Conservation (phyloP, 495 filamentous ascomycete species). For the Neurospora sp. region DNA sequence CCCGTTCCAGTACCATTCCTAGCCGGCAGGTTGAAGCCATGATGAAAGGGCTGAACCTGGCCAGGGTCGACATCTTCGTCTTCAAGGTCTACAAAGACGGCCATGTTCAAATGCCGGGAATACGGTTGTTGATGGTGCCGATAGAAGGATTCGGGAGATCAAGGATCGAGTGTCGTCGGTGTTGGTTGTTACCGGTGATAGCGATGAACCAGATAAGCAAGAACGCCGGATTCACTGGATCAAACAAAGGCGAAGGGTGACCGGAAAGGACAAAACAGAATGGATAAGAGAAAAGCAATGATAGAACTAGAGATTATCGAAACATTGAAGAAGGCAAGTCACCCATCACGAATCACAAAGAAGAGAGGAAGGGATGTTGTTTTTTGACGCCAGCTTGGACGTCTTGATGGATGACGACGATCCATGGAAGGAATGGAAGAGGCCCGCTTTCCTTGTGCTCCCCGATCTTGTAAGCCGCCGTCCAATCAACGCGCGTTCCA, state of each 20-base stretch:
- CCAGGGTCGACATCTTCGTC: conserved; percentile 42
- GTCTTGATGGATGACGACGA: neutral
- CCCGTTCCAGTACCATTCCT: neutral
- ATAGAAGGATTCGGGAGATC: neutral
- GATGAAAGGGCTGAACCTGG: conserved; percentile 16
- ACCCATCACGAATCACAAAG: conserved; percentile 1
- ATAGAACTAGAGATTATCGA: conserved; percentile 1
- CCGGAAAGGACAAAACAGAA: neutral
- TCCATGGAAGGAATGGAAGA: neutral
- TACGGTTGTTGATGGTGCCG: neutral
- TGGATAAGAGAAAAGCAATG: neutral
- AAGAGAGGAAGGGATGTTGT: neutral
- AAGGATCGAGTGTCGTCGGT: neutral
- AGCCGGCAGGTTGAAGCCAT: neutral
- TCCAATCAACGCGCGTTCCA: neutral
- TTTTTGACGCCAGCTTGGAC: conserved; percentile 6
- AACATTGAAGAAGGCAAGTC: neutral
- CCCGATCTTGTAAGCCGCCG: neutral
- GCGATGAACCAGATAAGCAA: neutral
- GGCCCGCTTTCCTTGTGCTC: neutral
- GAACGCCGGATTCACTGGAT: neutral
- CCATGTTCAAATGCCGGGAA: conserved; percentile 33
- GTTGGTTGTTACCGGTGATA: neutral
- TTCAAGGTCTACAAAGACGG: conserved; percentile 54
- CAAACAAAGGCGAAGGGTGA: neutral